Conservation (phyloP, 257 asterid species). For the Orobanche coerulescens region DNA sequence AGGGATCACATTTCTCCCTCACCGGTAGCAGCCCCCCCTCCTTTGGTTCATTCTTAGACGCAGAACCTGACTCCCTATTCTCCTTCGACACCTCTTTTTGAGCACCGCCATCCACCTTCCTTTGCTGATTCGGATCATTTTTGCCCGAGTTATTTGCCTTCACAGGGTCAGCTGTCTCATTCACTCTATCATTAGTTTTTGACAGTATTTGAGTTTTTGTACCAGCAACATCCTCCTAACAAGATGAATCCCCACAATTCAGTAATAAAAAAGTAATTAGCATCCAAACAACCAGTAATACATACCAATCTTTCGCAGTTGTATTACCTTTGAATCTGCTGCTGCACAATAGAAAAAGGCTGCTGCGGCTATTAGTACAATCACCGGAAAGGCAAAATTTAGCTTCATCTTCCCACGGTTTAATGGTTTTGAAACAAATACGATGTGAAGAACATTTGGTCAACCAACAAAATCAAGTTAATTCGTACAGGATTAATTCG, state of each 20-base stretch:
- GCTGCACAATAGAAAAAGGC: constrained; percentile 19
- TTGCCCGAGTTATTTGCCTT: constrained; percentile 19
- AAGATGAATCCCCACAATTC: constrained; percentile 10
- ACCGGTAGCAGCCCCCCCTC: constrained; percentile 22
- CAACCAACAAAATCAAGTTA: constrained; percentile 19
- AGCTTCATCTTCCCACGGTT: constrained; percentile 35
- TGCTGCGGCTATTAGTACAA: constrained; percentile 32
- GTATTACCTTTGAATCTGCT: constrained; percentile 52
- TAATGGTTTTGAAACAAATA: constrained; percentile 7
- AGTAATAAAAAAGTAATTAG: not conserved
- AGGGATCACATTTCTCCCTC: constrained; percentile 70
- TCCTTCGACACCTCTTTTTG: constrained; percentile 31
- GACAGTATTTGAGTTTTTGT: constrained; percentile 4
- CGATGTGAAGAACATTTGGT: not conserved
- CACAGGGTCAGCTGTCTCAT: constrained; percentile 26
- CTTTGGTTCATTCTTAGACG: constrained; percentile 22
- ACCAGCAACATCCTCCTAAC: constrained; percentile 32
- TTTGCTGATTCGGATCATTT: constrained; percentile 20
- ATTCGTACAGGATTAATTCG: too few species aligned
- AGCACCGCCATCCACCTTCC: constrained; percentile 18
- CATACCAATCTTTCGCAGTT: not conserved
- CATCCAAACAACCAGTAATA: not conserved
- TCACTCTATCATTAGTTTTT: constrained; percentile 23
- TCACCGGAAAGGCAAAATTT: constrained; percentile 22
- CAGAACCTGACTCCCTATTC: constrained; percentile 24